Evolutionary conservation across 2,329 filamentous ascomycete species (phyloP), one percentile per base, ranked within the genome.

Genomic region (Scedosporium boydii): DNA sequence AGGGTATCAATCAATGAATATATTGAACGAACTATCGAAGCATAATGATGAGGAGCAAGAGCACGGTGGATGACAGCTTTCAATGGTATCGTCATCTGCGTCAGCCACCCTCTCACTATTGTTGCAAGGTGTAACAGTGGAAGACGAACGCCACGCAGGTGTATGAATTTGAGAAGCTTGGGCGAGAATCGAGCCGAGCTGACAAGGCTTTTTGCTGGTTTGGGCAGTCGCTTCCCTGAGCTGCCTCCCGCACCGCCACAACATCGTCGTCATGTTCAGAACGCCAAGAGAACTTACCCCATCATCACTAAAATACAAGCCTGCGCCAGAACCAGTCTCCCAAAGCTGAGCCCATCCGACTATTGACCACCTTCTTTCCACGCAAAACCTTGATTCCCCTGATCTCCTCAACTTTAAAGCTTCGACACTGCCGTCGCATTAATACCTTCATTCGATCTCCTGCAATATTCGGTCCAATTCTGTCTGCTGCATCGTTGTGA

Each of bases 211-310:
- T 38, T 12, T 38, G 34, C 34, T 12, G 34, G 10, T 38, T 38
- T 38, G 34, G 34, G 34, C 12, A 38, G 34, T 4, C 10, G 10
- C 34, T 12, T 38, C 34, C 34, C 10, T 12, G 29, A 34, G 29
- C 29, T 34, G 29, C 29, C 29, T 34, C 57, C 7, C 57, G 38
- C 46, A 55, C 59, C 59, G 59, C 59, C 59, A 61, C 59, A 60
- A 41, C 48, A 41, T 56, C 59, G 46, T 61, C 59, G 59, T 61
- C 59, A 61, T 61, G 48, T 21, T 44, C 34, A 7, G 34, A 38
- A 55, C 56, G 59, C 59, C 59, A 61, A 61, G 59, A n/a, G 55
- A 38, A 51, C 29, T n/a, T 42, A 23, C 59, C 46, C 59, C 59
- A 56, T 61, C 59, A 56, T 55, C 34, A 34, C 48, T 61, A 61